A percentile compares a stretch with the other conserved stretches of the same genome.
phyloP scores from a whole-genome alignment of 1,139 yeast species.

The Ashbya aceris region DNA sequence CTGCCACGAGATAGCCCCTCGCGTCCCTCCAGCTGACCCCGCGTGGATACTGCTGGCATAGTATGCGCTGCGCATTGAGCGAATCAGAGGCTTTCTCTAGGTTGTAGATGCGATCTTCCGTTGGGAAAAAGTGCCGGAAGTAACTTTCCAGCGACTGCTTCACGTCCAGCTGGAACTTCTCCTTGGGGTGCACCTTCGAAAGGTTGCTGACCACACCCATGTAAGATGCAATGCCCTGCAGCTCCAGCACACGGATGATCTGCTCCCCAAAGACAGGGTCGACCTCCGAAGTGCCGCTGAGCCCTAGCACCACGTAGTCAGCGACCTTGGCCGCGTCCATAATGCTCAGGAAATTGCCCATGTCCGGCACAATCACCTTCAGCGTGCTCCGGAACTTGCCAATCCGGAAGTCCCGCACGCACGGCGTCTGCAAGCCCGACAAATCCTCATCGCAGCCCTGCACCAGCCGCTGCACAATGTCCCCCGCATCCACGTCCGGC shows the following conservation, averaged over 20 bases:
- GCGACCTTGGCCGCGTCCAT: constrained; percentile 84
- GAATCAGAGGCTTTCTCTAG: constrained; percentile 63
- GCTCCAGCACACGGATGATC: constrained; percentile 73
- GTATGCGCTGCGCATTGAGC: constrained; percentile 55
- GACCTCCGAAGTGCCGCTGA: constrained; percentile 80
- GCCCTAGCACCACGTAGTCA: constrained; percentile 78
- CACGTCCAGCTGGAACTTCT: constrained; percentile 68
- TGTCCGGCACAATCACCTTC: constrained; percentile 69
- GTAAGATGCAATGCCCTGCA: constrained; percentile 85
- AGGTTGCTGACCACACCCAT: constrained; percentile 77
- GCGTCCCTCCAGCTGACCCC: constrained; percentile 86
- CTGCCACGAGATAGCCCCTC: constrained; percentile 81
- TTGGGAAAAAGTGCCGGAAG: constrained; percentile 85
- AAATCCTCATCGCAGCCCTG: constrained; percentile 21
- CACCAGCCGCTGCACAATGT: constrained; percentile 46
- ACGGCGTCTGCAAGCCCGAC: constrained; percentile 32
- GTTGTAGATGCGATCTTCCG: constrained; percentile 66
- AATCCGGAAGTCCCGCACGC: constrained; percentile 42
- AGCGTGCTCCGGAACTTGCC: constrained; percentile 66
- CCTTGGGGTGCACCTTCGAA: constrained; percentile 53
- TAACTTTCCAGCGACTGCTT: constrained; percentile 74
- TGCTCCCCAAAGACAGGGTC: constrained; percentile 76
- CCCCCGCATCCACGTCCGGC: constrained; percentile 51
- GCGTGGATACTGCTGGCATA: constrained; percentile 84
- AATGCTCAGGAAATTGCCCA: constrained; percentile 53